These are phyloP conservation scores for Kodamaea neixiangensis DNA, from an alignment of 805 yeast genomes.

Conservation along the genomic window DNA sequence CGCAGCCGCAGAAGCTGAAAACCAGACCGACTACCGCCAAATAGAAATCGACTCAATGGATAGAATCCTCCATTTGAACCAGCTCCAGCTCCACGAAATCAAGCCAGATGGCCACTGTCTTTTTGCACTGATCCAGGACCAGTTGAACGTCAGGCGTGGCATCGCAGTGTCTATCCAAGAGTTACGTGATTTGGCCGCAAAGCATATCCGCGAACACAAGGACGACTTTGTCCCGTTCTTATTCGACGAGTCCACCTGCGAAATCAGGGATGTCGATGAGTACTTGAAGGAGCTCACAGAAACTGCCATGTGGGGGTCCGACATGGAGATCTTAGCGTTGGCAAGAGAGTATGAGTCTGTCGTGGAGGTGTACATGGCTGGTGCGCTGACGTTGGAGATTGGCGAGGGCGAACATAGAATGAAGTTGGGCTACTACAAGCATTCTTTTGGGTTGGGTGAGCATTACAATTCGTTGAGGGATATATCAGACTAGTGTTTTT, in stretches of 20 bases:
- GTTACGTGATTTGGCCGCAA: conserved; percentile 65
- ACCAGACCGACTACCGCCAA: conserved; percentile 64
- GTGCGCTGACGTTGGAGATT: conserved; percentile 63
- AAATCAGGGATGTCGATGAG: conserved; percentile 60
- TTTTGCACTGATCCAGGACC: conserved; percentile 84
- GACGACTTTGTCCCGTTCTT: conserved; percentile 80
- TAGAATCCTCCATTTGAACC: conserved; percentile 48
- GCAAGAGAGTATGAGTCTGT: conserved; percentile 71
- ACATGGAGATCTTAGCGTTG: conserved; percentile 83
- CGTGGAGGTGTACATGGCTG: conserved; percentile 76
- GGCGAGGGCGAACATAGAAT: conserved; percentile 59
- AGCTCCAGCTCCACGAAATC: conserved; percentile 64
- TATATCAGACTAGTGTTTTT: no score
- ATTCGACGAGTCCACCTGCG: conserved; percentile 74
- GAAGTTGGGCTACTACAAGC: conserved; percentile 78
- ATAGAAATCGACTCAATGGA: conserved; percentile 71
- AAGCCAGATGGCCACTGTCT: conserved; percentile 94
- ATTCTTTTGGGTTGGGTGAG: conserved; percentile 88
- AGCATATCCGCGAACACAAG: conserved; percentile 61
- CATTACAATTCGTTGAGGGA: conserved; percentile 75
- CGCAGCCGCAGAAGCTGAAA: conserved; percentile 70
- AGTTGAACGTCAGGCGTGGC: conserved; percentile 55
- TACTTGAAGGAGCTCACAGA: conserved; percentile 67
- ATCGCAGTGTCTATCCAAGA: conserved; percentile 44
- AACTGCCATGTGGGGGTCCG: conserved; percentile 98